Evolutionary conservation across 169 alveolate species (phyloP), one percentile per base, ranked within the genome.

Genomic region (Cryptosporidium andersoni): DNA sequence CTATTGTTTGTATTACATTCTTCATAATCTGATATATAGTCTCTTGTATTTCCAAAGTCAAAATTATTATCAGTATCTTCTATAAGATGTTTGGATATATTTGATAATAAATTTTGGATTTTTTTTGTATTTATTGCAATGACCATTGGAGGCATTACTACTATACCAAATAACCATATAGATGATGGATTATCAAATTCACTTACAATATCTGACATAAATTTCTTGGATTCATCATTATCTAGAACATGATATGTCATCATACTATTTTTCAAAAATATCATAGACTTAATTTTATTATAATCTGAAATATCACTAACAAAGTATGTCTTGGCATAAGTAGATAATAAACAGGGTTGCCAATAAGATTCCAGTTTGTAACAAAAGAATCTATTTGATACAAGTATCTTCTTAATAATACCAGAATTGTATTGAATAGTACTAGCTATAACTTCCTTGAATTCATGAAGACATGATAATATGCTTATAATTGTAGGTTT

Each of bases 121-220:
- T 64, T 56, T 60, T 74, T 66, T 8, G 55, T 74, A 43, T 74
- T 60, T 9, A 60, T 2, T 25, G 34, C 45, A 58, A 7, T 74
- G 11, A 74, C 55, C 4, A n/a, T 55, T 14, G 85, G 85, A 12
- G 85, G 85, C 85, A 74, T 74, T 49, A 74, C 11, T 5, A 74
- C 55, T 6, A 74, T 45, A 14, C 85, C 43, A 25, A 58, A 60
- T 25, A 74, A 58, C 85, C 85, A 74, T 1, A 49, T 51, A 51
- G 5, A 16, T 63, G 8, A 3, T 3, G 12, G 7, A 9, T 63
- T 11, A 37, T 63, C 12, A 8, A 63, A 0, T 63, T 11, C 8
- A 2, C 4, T 11, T 37, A 25, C 45, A 48, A 48, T 36, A 48
- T 65, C 36, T 49, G 34, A 25, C 1, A 8, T 12, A 2, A 9